Percentiles rank a stretch among this genome's conserved stretches.
These are phyloP conservation scores for Pterocarpus macrocarpus DNA, from an alignment of 306 rosid genomes.

Conservation along the genomic window DNA sequence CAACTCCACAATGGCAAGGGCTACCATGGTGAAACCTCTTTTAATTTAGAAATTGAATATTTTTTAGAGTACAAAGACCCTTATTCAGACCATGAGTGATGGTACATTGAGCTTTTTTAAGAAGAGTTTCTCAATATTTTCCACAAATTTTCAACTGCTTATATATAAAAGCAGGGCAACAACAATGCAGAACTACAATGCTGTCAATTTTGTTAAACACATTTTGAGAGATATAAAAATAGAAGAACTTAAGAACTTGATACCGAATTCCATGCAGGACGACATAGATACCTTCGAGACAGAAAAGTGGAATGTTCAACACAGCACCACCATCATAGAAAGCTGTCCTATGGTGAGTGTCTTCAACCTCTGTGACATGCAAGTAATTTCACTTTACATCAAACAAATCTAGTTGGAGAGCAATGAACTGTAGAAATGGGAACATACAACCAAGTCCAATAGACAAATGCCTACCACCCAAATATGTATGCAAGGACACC, in stretches of 20 bases:
- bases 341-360: constrained; percentile 78
- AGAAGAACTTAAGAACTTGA: not conserved
- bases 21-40: not conserved
- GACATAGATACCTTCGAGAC: constrained; percentile 71
- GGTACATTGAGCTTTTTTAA: not conserved
- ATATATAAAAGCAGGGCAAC: not conserved
- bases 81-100: not conserved
- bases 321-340: constrained; percentile 85
- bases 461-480: constrained; percentile 66
- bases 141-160: not conserved
- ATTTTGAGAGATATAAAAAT: not conserved
- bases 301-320: constrained; percentile 75
- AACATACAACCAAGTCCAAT: constrained; percentile 8
- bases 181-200: not conserved
- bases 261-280: not conserved
- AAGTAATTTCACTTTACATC: constrained; percentile 18
- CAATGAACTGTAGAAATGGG: not conserved
- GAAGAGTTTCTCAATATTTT: constrained; percentile 3
- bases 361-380: constrained; percentile 80
- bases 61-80: constrained; percentile 3
- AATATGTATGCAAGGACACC: constrained; percentile 74
- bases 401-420: not conserved
- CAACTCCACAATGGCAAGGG: not conserved
- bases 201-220: not conserved
- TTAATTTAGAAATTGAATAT: not conserved